A percentile compares a stretch with the other conserved stretches of the same genome.
Evolutionary conservation across 306 rosid genomes (phyloP).

Genomic region (Oxytropis ochrocephala): DNA sequence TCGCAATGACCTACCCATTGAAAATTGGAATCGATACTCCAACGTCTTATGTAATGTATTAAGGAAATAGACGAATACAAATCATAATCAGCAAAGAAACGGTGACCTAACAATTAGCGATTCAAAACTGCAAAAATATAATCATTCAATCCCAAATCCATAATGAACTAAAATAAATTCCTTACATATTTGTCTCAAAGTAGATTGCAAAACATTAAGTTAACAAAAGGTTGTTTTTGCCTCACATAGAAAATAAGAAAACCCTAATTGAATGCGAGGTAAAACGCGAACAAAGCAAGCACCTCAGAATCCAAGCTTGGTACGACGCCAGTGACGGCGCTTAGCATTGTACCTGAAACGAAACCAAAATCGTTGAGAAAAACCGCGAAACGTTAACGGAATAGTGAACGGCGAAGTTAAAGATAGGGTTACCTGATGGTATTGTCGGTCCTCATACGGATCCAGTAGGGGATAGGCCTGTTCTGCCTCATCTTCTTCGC

Average conservation of each 20-base stretch:
- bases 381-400: neutral
- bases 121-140: neutral
- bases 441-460: conserved; percentile 85
- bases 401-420: rapidly evolving
- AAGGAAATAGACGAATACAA: neutral
- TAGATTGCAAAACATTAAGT: neutral
- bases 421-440: conserved; percentile 47
- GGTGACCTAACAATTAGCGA: neutral
- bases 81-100: neutral
- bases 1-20: neutral
- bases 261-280: neutral
- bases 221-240: neutral
- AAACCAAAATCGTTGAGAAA: neutral
- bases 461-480: conserved; percentile 91
- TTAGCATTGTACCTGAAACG: conserved; percentile 38
- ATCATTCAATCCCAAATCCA: neutral
- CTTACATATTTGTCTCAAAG: neutral
- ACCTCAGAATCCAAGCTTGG: conserved; percentile 49
- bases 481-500: conserved; percentile 97
- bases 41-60: neutral
- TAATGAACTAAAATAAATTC: neutral
- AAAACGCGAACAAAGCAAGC: neutral
- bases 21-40: neutral
- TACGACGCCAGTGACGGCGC: conserved; percentile 56
- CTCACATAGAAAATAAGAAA: neutral